Base-by-base conservation (phyloP, 331 rosid species). In the Stylosanthes scabra region DNA sequence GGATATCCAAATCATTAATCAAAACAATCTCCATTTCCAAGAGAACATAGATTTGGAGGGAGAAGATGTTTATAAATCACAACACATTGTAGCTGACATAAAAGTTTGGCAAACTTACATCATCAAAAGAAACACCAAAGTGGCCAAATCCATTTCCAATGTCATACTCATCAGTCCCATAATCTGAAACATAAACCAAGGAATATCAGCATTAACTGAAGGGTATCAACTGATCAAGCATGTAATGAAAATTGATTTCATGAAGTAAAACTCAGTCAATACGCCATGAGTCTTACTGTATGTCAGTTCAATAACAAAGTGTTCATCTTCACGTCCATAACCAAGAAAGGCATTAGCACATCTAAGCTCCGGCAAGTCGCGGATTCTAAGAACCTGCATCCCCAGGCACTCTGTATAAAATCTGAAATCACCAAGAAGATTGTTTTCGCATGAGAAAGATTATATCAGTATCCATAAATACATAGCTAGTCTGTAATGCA, bases 291-390 rank as follows among this genome's bases (percentile, higher is more conserved):
- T 59, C 88, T 81, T 86, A 92, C 99, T 92, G 81, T 95, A 95
- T 57, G 99, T 87, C 74, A 95, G 91, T 81, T 95, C 99, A 63
- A 95, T 74, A 69, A 85, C 91, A 74, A 95, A 95, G 84, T 92
- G 98, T 27, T 91, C 88, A 86, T 95, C 94, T 87, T 95, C 98
- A 14, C 86, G 99, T 37, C 99, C 98, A 66, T 88, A 95, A 77
- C 98, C 98, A 75, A 95, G 98, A 82, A 92, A 95, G 40, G 85
- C 97, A 71, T 90, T 95, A 11, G 92, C 90, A 80, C 90, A 92
- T 88, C 84, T 90, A 85, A 87, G 90, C 78, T 95, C 99, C 4
- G 96, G 93, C 83, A 90, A 86, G 87, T 92, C 98, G 39, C 93
- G 97, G 70, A 81, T 86, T 70, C 98, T 81, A 61, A 95, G 91